phyloP scores from a whole-genome alignment of 2,329 filamentous ascomycete genomes.

The Neofusicoccum cordaticola region DNA sequence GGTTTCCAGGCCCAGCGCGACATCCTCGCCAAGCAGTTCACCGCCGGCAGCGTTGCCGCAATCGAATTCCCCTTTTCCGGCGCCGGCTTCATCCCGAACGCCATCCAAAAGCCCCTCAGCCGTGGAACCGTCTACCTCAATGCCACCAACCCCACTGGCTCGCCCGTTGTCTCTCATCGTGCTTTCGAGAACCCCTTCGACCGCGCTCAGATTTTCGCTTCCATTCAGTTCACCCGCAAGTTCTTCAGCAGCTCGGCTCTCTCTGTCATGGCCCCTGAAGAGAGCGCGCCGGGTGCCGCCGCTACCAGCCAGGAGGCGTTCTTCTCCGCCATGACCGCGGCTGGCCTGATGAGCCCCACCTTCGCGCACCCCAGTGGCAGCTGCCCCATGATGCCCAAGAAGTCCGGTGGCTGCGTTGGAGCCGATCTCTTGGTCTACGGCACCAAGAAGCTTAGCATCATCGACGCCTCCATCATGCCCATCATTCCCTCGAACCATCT shows the following conservation, averaged over 20 bases:
- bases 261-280: constrained; percentile 21
- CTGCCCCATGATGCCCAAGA: constrained; percentile 8
- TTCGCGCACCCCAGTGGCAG: constrained; percentile 4
- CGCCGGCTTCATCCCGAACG: constrained; percentile 30
- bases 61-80: constrained; percentile 39
- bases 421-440: constrained; percentile 30
- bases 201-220: constrained; percentile 29
- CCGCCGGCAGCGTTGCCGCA: constrained; percentile 25
- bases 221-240: constrained; percentile 34
- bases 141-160: constrained; percentile 32
- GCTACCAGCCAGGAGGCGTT: background rate
- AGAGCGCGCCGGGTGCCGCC: constrained; percentile 21
- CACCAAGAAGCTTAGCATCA: constrained; percentile 17
- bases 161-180: background rate
- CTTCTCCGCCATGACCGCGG: constrained; percentile 14
- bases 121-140: constrained; percentile 24
- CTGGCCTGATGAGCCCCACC: constrained; percentile 30
- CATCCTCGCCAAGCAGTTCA: background rate
- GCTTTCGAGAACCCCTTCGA: constrained; percentile 1
- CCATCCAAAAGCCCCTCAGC: constrained; percentile 21
- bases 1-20: constrained; percentile 16
- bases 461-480: constrained; percentile 20
- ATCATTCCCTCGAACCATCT: constrained; percentile 6
- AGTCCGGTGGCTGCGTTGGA: constrained; percentile 28
- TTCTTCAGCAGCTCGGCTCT: constrained; percentile 25